Evolutionary conservation across 2,329 filamentous ascomycete genomes (phyloP).

Genomic region (Gnomoniopsis sp.): DNA sequence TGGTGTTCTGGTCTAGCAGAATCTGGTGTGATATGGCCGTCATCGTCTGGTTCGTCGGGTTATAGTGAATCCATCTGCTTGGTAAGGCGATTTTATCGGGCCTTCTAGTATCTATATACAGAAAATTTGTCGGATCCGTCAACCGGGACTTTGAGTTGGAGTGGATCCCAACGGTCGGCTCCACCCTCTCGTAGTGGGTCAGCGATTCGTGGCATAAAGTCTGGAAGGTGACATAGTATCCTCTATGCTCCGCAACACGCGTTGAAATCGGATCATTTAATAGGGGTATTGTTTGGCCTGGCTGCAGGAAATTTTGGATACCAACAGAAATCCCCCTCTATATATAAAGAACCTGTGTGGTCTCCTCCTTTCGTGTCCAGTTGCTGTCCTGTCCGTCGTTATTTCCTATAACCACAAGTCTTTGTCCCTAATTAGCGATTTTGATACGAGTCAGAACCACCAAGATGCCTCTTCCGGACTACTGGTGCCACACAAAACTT

Average conservation of each 20-base stretch:
- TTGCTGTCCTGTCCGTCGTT: background rate
- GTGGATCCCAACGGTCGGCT: background rate
- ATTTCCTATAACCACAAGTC: background rate
- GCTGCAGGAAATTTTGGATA: background rate
- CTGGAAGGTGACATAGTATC: background rate
- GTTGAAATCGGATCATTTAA: background rate
- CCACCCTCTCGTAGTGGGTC: background rate
- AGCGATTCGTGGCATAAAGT: background rate
- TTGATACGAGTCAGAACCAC: background rate
- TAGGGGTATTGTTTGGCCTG: background rate
- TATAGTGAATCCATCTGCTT: no score
- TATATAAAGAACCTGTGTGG: background rate
- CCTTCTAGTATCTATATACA: no score
- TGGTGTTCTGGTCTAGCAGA: no score
- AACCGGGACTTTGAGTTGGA: background rate
- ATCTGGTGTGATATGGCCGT: no score
- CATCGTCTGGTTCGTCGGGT: no score
- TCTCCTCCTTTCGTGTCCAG: background rate
- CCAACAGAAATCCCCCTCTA: background rate
- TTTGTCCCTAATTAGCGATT: background rate
- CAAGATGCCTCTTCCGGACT: constrained; percentile 12
- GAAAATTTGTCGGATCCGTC: background rate
- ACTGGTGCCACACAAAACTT: constrained; percentile 8
- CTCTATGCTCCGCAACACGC: background rate
- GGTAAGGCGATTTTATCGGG: no score